Evolutionary conservation across 1,284 basidiomycete genomes (phyloP).

Genomic region (Coriolopsis trogii): DNA sequence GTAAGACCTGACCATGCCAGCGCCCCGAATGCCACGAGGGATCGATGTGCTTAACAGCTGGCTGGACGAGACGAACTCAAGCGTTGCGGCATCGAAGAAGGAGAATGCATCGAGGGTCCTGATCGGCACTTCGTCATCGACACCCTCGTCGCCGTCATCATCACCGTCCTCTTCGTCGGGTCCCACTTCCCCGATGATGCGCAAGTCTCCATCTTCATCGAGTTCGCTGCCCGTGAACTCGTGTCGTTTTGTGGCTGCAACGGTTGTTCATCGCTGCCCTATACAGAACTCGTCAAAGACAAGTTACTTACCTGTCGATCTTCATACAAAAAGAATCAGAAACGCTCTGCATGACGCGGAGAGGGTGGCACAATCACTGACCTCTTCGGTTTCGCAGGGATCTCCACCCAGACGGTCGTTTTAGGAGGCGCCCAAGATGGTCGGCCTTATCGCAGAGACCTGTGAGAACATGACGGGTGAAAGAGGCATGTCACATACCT

Average conservation of each 20-base stretch:
- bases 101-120: conserved; percentile 53
- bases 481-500: too few relatives aligned
- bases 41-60: conserved; percentile 35
- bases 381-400: background rate
- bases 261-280: too few relatives aligned
- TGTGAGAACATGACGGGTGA: too few relatives aligned
- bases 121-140: conserved; percentile 45
- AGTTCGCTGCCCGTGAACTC: conserved; percentile 35
- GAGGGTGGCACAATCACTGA: background rate
- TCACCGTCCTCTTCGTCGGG: conserved; percentile 21
- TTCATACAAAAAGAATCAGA: too few relatives aligned
- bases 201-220: conserved; percentile 39
- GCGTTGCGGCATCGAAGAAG: conserved; percentile 45
- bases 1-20: conserved; percentile 39
- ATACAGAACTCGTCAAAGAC: too few relatives aligned
- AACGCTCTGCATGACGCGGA: background rate
- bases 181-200: conserved; percentile 41
- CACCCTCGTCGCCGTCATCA: conserved; percentile 28
- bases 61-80: conserved; percentile 40
- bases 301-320: too few relatives aligned
- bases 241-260: conserved; percentile 5
- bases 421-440: background rate
- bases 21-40: conserved; percentile 31
- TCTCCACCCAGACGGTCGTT: background rate
- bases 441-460: too few relatives aligned